Evolutionary conservation across 1,284 basidiomycete genomes (phyloP).

Genomic region (Sporisorium reilianum): DNA sequence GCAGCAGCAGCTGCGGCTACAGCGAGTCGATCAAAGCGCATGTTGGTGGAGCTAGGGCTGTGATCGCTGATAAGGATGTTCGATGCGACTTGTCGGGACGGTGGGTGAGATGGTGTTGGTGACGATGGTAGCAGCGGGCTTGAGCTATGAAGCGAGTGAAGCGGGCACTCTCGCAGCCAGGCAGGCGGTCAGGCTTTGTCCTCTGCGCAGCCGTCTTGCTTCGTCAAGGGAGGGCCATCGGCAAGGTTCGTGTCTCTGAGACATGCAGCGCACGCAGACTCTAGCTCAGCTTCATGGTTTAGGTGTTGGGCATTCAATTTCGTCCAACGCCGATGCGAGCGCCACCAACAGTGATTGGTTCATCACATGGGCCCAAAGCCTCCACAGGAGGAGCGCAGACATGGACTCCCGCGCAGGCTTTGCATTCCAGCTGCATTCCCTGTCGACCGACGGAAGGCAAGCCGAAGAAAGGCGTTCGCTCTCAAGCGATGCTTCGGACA

Average conservation of each 20-base stretch:
- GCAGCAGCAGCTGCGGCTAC: slow-evolving; percentile 23
- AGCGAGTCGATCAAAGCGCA: slow-evolving; percentile 25
- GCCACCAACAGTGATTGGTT: not conserved
- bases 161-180: not conserved
- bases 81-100: not conserved
- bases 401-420: not conserved
- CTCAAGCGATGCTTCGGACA: too few species aligned
- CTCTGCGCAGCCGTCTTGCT: not conserved
- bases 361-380: not conserved
- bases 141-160: not conserved
- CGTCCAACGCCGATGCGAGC: not conserved
- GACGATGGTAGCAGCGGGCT: not conserved
- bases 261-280: not conserved
- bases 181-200: not conserved
- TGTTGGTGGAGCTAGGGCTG: slow-evolving; percentile 4
- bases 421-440: not conserved
- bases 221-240: not conserved
- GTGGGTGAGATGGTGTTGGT: slow-evolving; percentile 5
- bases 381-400: not conserved
- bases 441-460: not conserved
- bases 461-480: not conserved
- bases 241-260: not conserved
- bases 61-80: not conserved
- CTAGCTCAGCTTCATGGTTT: not conserved
- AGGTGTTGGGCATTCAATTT: not conserved